Evolutionary conservation across 371 early-diverging fungal species (phyloP).

Genomic region (Saksenaea oblongispora): DNA sequence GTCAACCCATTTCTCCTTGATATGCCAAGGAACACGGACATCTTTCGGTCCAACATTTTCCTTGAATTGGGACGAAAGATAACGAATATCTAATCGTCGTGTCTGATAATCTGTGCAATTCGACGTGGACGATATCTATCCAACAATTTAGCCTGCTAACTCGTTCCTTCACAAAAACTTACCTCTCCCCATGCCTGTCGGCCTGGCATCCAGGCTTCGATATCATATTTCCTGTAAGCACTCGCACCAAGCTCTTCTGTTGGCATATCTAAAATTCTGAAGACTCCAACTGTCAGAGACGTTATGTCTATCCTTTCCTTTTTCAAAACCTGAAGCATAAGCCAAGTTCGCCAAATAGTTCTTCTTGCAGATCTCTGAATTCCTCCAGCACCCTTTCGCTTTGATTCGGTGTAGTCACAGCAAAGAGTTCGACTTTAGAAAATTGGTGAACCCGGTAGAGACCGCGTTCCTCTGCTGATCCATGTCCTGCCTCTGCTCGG

Average conservation of each 20-base stretch:
- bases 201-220: conserved; percentile 97
- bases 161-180: conserved; percentile 1
- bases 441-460: conserved; percentile 95
- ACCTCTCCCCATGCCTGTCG: conserved; percentile 89
- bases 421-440: conserved; percentile 92
- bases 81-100: conserved; percentile 72
- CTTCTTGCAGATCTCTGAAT: conserved; percentile 73
- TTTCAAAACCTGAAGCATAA: conserved; percentile 70
- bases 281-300: not conserved
- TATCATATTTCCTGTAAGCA: conserved; percentile 90
- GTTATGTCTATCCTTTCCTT: not conserved
- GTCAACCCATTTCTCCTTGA: conserved; percentile 40
- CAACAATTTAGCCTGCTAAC: not conserved
- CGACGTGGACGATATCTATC: conserved; percentile 78
- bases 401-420: conserved; percentile 64
- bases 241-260: conserved; percentile 92
- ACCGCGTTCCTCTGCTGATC: conserved; percentile 86
- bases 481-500: conserved; percentile 87
- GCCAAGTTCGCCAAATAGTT: conserved; percentile 78
- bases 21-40: conserved; percentile 36
- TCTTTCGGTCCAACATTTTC: conserved; percentile 26
- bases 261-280: conserved; percentile 88
- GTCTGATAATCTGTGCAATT: conserved; percentile 89
- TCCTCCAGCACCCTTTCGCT: conserved; percentile 74
- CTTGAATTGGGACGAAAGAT: conserved; percentile 34